Conservation (phyloP, 768 basidiomycete genomes). For the Mycena floridula region DNA sequence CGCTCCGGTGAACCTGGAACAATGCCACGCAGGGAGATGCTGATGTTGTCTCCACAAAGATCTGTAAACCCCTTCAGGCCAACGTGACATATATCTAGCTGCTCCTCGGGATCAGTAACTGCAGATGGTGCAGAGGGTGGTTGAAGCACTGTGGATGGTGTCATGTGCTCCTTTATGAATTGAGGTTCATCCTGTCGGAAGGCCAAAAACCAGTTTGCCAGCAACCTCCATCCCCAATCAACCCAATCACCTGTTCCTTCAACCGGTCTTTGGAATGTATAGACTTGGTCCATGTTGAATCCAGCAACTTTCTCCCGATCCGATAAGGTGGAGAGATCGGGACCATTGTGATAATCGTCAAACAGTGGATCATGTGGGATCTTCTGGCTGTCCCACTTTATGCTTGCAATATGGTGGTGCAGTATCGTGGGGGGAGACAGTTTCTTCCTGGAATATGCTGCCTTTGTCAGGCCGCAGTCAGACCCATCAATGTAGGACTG, state of each 20-base stretch:
- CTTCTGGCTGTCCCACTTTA: too few relatives aligned
- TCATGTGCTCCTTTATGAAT: neutral
- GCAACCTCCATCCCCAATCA: neutral
- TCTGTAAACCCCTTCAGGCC: neutral
- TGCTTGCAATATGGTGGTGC: too few relatives aligned
- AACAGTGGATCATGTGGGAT: too few relatives aligned
- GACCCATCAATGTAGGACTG: too few relatives aligned
- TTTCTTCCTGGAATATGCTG: neutral
- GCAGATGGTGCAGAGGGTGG: neutral
- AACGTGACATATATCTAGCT: neutral
- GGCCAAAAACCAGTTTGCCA: neutral
- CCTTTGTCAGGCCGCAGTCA: neutral
- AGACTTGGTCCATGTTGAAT: neutral
- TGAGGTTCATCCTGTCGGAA: neutral
- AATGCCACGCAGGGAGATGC: neutral
- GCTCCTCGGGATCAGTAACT: neutral
- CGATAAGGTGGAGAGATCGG: neutral
- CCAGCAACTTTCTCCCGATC: too few relatives aligned
- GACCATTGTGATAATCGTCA: neutral
- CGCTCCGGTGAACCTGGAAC: neutral
- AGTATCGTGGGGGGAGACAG: neutral
- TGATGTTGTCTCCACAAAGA: neutral
- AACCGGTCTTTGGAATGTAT: neutral
- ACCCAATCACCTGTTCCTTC: neutral
- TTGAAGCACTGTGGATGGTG: neutral